A percentile compares a stretch with the other conserved stretches of the same genome.
phyloP scores from a whole-genome alignment of 2,329 filamentous ascomycete species.

The Aaosphaeria pasadenensis region DNA sequence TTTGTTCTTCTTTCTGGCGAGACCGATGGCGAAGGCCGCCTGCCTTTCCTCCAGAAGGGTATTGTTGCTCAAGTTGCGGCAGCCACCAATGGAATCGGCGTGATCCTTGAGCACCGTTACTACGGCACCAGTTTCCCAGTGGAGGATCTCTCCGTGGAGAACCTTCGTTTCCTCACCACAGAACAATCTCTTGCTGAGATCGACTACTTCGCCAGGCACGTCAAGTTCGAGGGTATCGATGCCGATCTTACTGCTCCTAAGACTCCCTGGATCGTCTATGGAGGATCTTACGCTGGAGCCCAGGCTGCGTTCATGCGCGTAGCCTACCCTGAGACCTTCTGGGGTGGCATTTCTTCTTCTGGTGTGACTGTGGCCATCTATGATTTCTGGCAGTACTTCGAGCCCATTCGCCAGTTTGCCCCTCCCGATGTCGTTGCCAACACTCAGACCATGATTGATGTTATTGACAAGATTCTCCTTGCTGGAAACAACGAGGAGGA shows the following conservation, averaged over 20 bases:
- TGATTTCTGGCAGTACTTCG: constrained; percentile 69
- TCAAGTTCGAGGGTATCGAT: constrained; percentile 67
- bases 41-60: constrained; percentile 74
- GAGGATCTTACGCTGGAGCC: constrained; percentile 79
- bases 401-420: constrained; percentile 55
- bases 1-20: constrained; percentile 75
- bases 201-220: constrained; percentile 73
- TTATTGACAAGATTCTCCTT: constrained; percentile 59
- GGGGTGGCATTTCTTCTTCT: constrained; percentile 75
- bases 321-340: constrained; percentile 75
- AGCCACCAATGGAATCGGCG: constrained; percentile 66
- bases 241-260: constrained; percentile 62
- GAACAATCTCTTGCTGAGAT: constrained; percentile 80
- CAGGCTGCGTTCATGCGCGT: constrained; percentile 75
- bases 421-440: constrained; percentile 62
- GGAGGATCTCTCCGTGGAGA: constrained; percentile 63
- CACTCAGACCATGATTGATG: constrained; percentile 59
- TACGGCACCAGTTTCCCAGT: constrained; percentile 76
- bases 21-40: constrained; percentile 58
- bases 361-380: constrained; percentile 75
- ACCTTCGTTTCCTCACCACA: constrained; percentile 76
- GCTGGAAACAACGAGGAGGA: constrained; percentile 45
- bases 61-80: constrained; percentile 68
- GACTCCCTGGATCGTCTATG: constrained; percentile 75
- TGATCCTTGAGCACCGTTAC: constrained; percentile 84